Evolutionary conservation across 441 rosid genomes (phyloP), one percentile per base, ranked within the genome.

Genomic region (Biscutella laevigata): DNA sequence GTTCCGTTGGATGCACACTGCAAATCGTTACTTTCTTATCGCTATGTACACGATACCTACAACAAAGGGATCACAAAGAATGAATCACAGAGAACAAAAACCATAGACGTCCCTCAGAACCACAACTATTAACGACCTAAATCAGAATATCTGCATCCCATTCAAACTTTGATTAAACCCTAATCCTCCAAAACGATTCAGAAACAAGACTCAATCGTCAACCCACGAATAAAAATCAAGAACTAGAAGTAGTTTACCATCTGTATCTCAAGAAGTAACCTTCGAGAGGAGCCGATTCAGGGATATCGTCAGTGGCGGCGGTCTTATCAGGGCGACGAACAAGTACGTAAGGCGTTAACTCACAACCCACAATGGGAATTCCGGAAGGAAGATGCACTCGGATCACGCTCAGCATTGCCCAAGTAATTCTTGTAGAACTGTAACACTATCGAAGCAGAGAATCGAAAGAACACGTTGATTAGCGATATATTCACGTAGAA

Each of bases 291-390:
- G 89, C 79, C 0, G 86, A 72, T 80, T 94, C 99, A 1, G 95
- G 77, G 20, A 89, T 89, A 74, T 94, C 99, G 2, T 87, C 96
- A 55, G 89, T 74, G 32, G 75, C 41, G 55, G 62, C 51, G 28
- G 74, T 38, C 73, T 77, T 83, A 49, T 89, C 96, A 0, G 85
- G 83, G 6, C 97, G 94, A 64, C 94, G 84, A 37, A 86, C 59
- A 25, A 86, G 84, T 6, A 94, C 94, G 71, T 89, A 84, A 50
- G 99, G 99, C 59, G 97, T 82, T 58, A 94, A 78, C 70, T 94
- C 97, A 63, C 97, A 84, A 68, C 99, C 99, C 40, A 89, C 99
- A 72, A 89, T 89, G 34, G 99, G 99, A 29, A 86, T 89, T 68
- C 89, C 97, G 59, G 97, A 89, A 57, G 97, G 96, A 26, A 94